Evolutionary conservation across 2,329 filamentous ascomycete species (phyloP).

Genomic region (Neocatenulostroma microsporum): DNA sequence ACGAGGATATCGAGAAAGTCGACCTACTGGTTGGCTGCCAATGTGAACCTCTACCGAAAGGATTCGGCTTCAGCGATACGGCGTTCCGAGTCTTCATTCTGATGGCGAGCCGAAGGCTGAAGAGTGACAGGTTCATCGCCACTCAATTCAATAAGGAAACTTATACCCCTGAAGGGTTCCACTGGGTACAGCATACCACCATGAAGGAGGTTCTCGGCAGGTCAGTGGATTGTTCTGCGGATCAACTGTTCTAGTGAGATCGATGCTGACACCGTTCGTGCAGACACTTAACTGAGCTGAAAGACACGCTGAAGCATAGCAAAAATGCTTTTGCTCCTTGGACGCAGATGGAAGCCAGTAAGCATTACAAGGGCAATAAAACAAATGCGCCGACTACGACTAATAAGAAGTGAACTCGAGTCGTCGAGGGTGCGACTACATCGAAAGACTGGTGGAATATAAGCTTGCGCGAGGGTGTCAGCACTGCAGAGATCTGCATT

Average conservation of each 20-base stretch:
- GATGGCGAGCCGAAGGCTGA: conserved; percentile 38
- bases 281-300: conserved; percentile 37
- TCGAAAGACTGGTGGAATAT: no score
- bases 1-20: conserved; percentile 37
- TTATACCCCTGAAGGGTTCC: conserved; percentile 36
- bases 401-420: no score
- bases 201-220: conserved; percentile 39
- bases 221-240: not conserved
- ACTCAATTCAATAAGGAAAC: conserved; percentile 34
- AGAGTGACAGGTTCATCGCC: conserved; percentile 42
- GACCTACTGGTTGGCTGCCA: conserved; percentile 39
- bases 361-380: not conserved
- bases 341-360: conserved; percentile 6
- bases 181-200: conserved; percentile 37
- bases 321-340: conserved; percentile 32
- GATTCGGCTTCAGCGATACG: conserved; percentile 44
- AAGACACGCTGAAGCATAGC: conserved; percentile 22
- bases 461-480: no score
- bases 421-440: no score
- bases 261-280: not conserved
- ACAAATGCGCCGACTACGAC: not conserved
- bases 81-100: conserved; percentile 42
- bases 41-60: conserved; percentile 37
- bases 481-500: no score
- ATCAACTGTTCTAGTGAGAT: not conserved